Base-by-base conservation (phyloP, 1,284 basidiomycete species). In the Trametes versicolor region DNA sequence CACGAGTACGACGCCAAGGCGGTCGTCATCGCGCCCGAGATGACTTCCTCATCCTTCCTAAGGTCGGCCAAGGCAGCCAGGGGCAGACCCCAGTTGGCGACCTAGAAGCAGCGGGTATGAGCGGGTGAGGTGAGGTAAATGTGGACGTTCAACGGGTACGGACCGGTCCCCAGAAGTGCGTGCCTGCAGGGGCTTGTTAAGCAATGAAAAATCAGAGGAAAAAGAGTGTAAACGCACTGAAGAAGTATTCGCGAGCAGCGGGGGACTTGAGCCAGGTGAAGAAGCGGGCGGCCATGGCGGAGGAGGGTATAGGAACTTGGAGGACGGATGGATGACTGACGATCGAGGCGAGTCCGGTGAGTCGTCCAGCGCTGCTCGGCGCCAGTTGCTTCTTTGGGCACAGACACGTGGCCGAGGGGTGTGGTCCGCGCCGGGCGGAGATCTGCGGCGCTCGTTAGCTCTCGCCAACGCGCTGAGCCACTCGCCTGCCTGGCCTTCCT, bases 31-130 rank as follows among this genome's bases (percentile, higher is more conserved):
- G 95, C 87, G 23, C 96, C 95, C 58, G 96, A 97, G 72, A 99
- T 99, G 76, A 95, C 85, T 72, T 97, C 95, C 79, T 97, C 95
- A 87, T 97, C 94, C 78, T 97, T 97, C 74, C 82, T 83, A 73
- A 98, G 82, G 81, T 99, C 97, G 5, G 95, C 78, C 51, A 99
- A 80, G 45, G 96, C 96, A 70, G 96, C 96, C 47, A 98, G 80
- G 62, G 96, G 96, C 36, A 99, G 87, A 74, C 96, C 97, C 94
- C 97, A 99, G 84, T 98, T 99, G 59, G 97, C 97, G 65, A 96
- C 90, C 93, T 97, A 60, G 58, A 47, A 47, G 39, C 43, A 53
- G 25, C 37, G 23, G 32, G 50, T 21, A 49, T 58, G 56, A 63
- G 62, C 70, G 69, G 66, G 53, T 25, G 51, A 41, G 60, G 48